Percentiles rank a stretch among this genome's conserved stretches.
Conservation (phyloP, 306 rosid species). For the Pachyrhizus erosus region DNA sequence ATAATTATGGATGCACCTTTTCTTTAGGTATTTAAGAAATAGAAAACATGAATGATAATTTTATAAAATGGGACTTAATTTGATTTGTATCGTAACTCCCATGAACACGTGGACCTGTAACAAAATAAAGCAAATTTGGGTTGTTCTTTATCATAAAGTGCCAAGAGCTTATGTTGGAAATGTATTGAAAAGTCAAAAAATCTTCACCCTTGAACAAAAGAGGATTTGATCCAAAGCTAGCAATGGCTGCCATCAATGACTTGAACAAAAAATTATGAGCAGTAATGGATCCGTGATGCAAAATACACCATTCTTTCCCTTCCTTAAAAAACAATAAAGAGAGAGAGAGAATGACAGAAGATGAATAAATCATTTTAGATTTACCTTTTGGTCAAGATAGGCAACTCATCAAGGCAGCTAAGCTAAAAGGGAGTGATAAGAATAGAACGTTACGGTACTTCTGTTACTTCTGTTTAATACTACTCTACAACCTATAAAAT, state of each 20-base stretch:
- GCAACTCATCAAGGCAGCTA: slow-evolving; percentile 30
- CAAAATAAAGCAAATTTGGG: slow-evolving; percentile 35
- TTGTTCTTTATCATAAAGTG: slow-evolving; percentile 40
- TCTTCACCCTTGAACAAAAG: not conserved
- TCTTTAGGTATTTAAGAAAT: not conserved
- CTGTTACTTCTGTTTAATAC: too few species aligned
- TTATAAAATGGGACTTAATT: not conserved
- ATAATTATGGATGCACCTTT: not conserved
- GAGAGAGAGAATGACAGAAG: not conserved
- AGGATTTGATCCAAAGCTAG: slow-evolving; percentile 36
- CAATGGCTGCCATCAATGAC: slow-evolving; percentile 36
- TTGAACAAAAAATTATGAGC: slow-evolving; percentile 28
- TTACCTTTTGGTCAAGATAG: slow-evolving; percentile 51
- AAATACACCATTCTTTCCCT: slow-evolving; percentile 28
- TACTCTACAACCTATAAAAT: slow-evolving; percentile 4
- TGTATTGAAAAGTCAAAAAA: slow-evolving; percentile 38
- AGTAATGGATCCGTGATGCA: slow-evolving; percentile 25
- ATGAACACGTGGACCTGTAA: slow-evolving; percentile 30
- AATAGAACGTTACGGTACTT: slow-evolving; percentile 9
- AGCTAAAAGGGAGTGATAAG: slow-evolving; percentile 29
- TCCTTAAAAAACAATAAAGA: not conserved
- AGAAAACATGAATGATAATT: not conserved
- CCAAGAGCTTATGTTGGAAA: slow-evolving; percentile 47
- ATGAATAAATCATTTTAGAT: slow-evolving; percentile 36
- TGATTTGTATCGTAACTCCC: slow-evolving; percentile 20